phyloP scores from a whole-genome alignment of 441 rosid genomes.

The Viola pubescens region DNA sequence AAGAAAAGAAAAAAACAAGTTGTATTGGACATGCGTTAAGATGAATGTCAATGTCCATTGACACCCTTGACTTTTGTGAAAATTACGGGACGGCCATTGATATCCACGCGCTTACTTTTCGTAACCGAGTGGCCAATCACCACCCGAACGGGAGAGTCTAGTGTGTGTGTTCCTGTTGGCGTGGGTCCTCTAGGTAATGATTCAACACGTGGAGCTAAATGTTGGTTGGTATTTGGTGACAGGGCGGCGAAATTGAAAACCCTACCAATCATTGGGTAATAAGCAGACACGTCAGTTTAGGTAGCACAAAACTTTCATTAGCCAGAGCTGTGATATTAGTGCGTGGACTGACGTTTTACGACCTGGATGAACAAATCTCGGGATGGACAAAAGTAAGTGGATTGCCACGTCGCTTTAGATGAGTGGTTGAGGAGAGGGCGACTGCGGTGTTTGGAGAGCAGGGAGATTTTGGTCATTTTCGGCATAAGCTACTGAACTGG shows the following conservation, averaged over 20 bases:
- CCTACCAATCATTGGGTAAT: constrained; percentile 6
- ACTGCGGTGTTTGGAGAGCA: too few relatives aligned
- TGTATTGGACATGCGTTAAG: neutral
- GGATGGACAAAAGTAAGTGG: too few relatives aligned
- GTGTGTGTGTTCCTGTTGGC: neutral
- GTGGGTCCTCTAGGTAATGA: neutral
- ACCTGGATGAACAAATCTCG: too few relatives aligned
- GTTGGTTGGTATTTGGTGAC: neutral
- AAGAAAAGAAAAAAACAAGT: neutral
- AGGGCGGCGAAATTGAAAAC: neutral
- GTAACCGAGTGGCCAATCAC: constrained; percentile 4
- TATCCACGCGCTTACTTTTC: constrained; percentile 22
- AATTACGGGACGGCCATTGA: constrained; percentile 25
- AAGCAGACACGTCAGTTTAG: neutral
- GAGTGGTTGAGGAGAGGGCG: too few relatives aligned
- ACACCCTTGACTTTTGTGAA: constrained; percentile 13
- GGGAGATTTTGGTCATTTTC: too few relatives aligned
- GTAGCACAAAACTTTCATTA: neutral
- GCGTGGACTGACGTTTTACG: neutral
- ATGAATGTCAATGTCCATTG: neutral
- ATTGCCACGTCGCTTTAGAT: too few relatives aligned
- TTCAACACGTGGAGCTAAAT: neutral
- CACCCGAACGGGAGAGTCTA: neutral
- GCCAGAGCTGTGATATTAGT: neutral
- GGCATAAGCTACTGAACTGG: too few relatives aligned